Evolutionary conservation across 2,329 filamentous ascomycete genomes (phyloP).

Genomic region (Beauveria medogensis): DNA sequence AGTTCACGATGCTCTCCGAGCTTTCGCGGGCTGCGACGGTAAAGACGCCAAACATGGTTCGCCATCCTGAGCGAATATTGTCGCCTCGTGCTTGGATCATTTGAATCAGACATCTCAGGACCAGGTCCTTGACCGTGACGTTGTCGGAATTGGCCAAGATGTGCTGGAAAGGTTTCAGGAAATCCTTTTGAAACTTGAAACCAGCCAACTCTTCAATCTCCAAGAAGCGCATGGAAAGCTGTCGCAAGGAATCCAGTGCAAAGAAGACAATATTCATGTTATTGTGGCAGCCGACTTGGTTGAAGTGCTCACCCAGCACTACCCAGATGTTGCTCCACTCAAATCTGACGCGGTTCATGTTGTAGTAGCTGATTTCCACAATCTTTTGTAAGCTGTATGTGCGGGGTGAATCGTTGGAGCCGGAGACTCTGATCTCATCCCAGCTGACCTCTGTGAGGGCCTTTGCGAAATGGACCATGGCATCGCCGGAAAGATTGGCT

Average conservation of each 20-base stretch:
- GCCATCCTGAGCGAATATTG: slow-evolving; percentile 96
- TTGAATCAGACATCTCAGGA: slow-evolving; percentile 89
- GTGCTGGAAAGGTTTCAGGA: slow-evolving; percentile 95
- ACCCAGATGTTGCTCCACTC: slow-evolving; percentile 99
- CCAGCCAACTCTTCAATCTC: slow-evolving; percentile 95
- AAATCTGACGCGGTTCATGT: slow-evolving; percentile 96
- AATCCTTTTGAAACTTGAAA: slow-evolving; percentile 99
- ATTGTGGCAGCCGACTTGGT: slow-evolving; percentile 89
- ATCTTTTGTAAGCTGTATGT: slow-evolving; percentile 98
- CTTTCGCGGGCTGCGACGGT: slow-evolving; percentile 89
- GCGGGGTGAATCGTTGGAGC: slow-evolving; percentile 87
- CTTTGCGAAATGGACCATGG: slow-evolving; percentile 90
- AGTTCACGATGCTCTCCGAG: slow-evolving; percentile 90
- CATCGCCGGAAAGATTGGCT: slow-evolving; percentile 83
- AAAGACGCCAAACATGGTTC: slow-evolving; percentile 99
- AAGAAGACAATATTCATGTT: slow-evolving; percentile 98
- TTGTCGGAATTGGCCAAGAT: slow-evolving; percentile 90
- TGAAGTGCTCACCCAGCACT: slow-evolving; percentile 96
- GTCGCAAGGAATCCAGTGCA: slow-evolving; percentile 86
- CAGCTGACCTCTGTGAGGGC: slow-evolving; percentile 93
- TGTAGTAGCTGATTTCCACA: slow-evolving; percentile 98
- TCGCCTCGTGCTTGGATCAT: slow-evolving; percentile 98
- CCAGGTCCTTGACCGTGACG: slow-evolving; percentile 94
- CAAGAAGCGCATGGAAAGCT: slow-evolving; percentile 98
- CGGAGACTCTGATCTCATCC: slow-evolving; percentile 98